Percentiles rank a stretch among this genome's conserved stretches.
Evolutionary conservation across 2,329 filamentous ascomycete species (phyloP).

Genomic region (Metarhizium robertsii): DNA sequence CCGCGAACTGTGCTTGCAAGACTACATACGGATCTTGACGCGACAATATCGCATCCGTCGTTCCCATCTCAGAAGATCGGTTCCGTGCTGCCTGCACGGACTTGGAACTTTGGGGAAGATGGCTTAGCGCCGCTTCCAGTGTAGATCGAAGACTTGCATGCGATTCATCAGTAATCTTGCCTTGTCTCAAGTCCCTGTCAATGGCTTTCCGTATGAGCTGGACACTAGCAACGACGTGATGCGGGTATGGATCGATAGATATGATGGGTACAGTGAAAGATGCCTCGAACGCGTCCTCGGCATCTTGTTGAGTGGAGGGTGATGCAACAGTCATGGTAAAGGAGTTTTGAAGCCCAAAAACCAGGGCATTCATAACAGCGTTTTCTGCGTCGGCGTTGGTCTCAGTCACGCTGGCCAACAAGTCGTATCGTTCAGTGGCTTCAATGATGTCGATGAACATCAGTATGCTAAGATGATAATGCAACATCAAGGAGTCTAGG

Average conservation of each 20-base stretch:
- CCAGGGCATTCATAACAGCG: constrained; percentile 21
- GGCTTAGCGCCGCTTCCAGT: constrained; percentile 15
- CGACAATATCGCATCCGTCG: not conserved
- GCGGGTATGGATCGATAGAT: constrained; percentile 22
- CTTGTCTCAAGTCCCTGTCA: constrained; percentile 16
- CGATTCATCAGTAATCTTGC: constrained; percentile 17
- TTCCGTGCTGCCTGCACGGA: constrained; percentile 19
- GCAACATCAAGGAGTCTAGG: constrained; percentile 22
- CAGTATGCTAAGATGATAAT: constrained; percentile 23
- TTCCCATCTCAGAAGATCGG: constrained; percentile 10
- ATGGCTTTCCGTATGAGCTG: constrained; percentile 20
- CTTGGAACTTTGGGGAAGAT: constrained; percentile 21
- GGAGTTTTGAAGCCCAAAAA: constrained; percentile 20
- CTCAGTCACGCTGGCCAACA: constrained; percentile 15
- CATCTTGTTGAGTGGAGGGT: not conserved
- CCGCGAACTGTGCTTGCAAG: constrained; percentile 6
- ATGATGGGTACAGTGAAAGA: constrained; percentile 17
- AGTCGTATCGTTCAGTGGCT: constrained; percentile 17
- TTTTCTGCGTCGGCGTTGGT: constrained; percentile 18
- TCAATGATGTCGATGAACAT: constrained; percentile 21
- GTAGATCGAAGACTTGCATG: constrained; percentile 17
- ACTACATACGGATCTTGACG: constrained; percentile 9
- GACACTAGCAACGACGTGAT: constrained; percentile 21
- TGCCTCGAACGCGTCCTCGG: not conserved
- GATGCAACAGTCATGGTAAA: constrained; percentile 10